phyloP scores from a whole-genome alignment of 805 yeast genomes.

The Sugiyamaella valdiviana region DNA sequence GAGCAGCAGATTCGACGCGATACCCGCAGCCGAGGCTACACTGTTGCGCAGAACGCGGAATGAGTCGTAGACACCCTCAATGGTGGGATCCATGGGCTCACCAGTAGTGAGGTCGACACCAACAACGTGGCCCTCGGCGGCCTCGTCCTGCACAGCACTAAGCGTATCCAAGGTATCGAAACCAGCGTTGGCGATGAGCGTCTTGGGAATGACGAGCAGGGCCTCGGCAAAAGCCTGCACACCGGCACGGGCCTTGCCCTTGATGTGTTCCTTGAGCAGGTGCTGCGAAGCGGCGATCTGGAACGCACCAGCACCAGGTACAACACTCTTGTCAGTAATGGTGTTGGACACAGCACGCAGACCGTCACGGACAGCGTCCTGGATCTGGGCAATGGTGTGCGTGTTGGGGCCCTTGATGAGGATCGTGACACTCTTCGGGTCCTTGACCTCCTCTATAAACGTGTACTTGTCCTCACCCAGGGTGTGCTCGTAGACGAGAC shows the following conservation, averaged over 20 bases:
- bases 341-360: conserved; percentile 91
- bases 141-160: conserved; percentile 83
- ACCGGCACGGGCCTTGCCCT: conserved; percentile 87
- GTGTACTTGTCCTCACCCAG: conserved; percentile 98
- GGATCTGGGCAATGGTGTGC: conserved; percentile 83
- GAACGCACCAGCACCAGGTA: conserved; percentile 98
- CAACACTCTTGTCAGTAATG: conserved; percentile 71
- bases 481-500: conserved; percentile 83
- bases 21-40: conserved; percentile 85
- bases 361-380: conserved; percentile 97
- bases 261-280: conserved; percentile 50
- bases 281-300: conserved; percentile 76
- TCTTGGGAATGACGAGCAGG: conserved; percentile 84
- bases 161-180: conserved; percentile 86
- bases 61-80: conserved; percentile 96
- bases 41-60: conserved; percentile 92
- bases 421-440: conserved; percentile 88
- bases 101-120: conserved; percentile 91
- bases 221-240: conserved; percentile 92
- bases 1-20: conserved; percentile 81
- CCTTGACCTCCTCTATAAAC: conserved; percentile 77
- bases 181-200: conserved; percentile 87
- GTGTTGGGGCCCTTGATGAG: conserved; percentile 90
- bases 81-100: conserved; percentile 90
- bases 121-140: conserved; percentile 70